These are phyloP conservation scores for Mycena latifolia DNA, from an alignment of 768 basidiomycete genomes.

Conservation along the genomic window DNA sequence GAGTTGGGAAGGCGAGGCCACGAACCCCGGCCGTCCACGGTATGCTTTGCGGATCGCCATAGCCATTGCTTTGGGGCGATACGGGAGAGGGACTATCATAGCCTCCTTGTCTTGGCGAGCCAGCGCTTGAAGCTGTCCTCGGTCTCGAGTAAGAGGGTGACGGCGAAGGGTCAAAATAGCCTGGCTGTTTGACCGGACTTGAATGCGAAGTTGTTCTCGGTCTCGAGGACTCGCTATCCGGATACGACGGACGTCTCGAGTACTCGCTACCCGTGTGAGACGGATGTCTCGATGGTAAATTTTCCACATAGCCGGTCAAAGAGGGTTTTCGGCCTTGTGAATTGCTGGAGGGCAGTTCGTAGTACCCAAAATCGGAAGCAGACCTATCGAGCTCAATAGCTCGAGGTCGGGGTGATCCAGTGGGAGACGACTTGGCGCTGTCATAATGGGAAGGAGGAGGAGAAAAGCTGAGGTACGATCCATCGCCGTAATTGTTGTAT, in stretches of 20 bases:
- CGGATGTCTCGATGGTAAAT: conserved; percentile 26
- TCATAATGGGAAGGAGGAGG: conserved; percentile 17
- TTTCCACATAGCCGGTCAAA: conserved; percentile 18
- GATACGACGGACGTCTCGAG: conserved; percentile 13
- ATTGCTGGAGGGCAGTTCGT: conserved; percentile 12
- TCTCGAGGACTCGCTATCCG: conserved; percentile 19
- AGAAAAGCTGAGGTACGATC: conserved; percentile 10
- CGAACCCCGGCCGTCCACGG: conserved; percentile 21
- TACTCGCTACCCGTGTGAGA: conserved; percentile 25
- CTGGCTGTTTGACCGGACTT: conserved; percentile 18
- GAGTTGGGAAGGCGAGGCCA: conserved; percentile 29
- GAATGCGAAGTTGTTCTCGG: conserved; percentile 13
- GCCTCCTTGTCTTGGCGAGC: conserved; percentile 3
- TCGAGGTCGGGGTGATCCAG: conserved; percentile 21
- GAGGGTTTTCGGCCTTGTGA: conserved; percentile 12
- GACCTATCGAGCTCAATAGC: conserved; percentile 19
- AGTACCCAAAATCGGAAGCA: conserved; percentile 13
- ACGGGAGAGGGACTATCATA: conserved; percentile 10
- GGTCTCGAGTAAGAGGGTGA: conserved; percentile 15
- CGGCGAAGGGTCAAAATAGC: conserved; percentile 5
- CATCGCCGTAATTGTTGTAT: conserved; percentile 23
- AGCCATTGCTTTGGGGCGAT: conserved; percentile 1
- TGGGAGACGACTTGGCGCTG: conserved; percentile 23
- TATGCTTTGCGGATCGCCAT: conserved; percentile 12
- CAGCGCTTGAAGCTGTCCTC: conserved; percentile 16